Base-by-base conservation (phyloP, 306 rosid genomes). In the Trifolium pratense region DNA sequence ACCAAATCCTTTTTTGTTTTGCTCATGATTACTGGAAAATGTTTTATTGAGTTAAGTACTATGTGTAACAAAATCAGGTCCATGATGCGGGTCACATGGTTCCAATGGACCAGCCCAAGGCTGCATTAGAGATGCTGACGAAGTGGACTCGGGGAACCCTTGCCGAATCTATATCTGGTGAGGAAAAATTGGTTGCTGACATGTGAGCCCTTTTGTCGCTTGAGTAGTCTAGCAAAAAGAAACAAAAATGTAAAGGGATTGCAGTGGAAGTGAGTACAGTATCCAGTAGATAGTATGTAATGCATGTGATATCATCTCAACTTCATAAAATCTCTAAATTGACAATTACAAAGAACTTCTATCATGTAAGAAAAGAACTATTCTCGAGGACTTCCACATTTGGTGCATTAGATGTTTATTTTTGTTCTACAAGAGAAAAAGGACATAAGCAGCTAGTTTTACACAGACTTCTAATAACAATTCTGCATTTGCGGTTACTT, bases 81-180 rank as follows among this genome's bases (percentile, higher is more conserved):
- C 93, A 87, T 39, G 87, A 93, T 49, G 92, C 98, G 21, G 98
- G 98, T 71, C 98, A 93, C 83, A 87, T 93, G 98, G 98, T 93
- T 76, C 98, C 98, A 7, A 90, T 92, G 98, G 98, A 92, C 81
- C 98, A 92, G 82, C 98, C 98, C 56, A 86, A 87, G 86, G 93
- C 96, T 74, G 79, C 98, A 70, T 56, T 92, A 34, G 98, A 84
- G 88, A 92, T 92, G 98, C 77, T 92, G 87, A 84, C 72, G 79
- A 84, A 85, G 84, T 93, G 98, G 98, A 93, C 86, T 49, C 77
- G 4, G 59, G 93, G 98, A 46, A 56, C 68, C 67, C 93, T 89
- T 77, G 56, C 87, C 29, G 88, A 84, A 66, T 68, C 75, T n/a
- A 61, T 76, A 63, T 40, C 62, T 37, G 79, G 64, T 23, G 43